These are phyloP conservation scores for Auriscalpium vulgare DNA, from an alignment of 768 basidiomycete genomes.

Conservation along the genomic window DNA sequence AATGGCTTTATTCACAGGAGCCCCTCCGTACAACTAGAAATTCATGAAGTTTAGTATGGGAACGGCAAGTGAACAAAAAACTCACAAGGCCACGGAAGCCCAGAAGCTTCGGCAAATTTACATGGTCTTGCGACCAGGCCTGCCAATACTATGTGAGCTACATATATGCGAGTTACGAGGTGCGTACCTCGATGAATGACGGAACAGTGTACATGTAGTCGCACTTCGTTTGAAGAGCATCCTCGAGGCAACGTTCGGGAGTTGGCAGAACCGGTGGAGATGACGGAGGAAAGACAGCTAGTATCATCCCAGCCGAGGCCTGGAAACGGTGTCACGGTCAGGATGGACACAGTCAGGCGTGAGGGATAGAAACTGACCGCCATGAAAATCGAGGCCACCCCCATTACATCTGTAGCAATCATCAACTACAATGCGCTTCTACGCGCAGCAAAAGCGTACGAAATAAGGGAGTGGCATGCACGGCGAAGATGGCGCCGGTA, in stretches of 20 bases:
- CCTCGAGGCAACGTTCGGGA: constrained; percentile 14
- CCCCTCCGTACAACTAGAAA: constrained; percentile 22
- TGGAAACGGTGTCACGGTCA: not conserved
- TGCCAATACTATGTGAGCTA: not conserved
- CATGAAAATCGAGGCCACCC: constrained; percentile 1
- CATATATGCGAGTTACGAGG: not conserved
- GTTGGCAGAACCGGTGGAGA: constrained; percentile 16
- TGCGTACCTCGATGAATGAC: constrained; percentile 20
- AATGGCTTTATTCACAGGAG: constrained; percentile 26
- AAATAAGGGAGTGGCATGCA: not conserved
- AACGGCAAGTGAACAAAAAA: not conserved
- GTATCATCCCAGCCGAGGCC: constrained; percentile 7
- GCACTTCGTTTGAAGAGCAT: constrained; percentile 4
- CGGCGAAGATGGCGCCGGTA: not conserved
- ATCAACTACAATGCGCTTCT: too few relatives aligned
- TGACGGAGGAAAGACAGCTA: constrained; percentile 18
- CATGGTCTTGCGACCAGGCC: constrained; percentile 16
- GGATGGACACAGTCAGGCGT: not conserved
- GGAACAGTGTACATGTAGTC: constrained; percentile 17
- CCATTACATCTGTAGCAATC: not conserved
- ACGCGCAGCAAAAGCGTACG: too few relatives aligned
- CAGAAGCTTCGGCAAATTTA: constrained; percentile 1
- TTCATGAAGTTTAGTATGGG: constrained; percentile 22
- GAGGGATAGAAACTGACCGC: not conserved
- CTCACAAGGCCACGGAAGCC: constrained; percentile 3